These are phyloP conservation scores for Tuctoria greenei DNA, from an alignment of 176 grass and related monocot species.

Conservation along the genomic window DNA sequence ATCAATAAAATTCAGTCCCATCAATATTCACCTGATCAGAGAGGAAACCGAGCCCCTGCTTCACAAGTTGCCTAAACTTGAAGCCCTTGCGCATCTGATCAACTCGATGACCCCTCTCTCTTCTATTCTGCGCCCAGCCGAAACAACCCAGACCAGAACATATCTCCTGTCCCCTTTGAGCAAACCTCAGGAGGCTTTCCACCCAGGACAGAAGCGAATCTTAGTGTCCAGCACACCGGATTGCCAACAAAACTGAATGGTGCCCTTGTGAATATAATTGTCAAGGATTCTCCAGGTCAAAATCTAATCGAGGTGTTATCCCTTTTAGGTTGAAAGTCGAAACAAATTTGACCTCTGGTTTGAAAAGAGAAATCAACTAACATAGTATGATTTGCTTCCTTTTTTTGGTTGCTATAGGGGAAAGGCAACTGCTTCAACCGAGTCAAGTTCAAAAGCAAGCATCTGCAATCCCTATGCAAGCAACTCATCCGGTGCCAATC, in stretches of 20 bases:
- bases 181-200: too few species aligned
- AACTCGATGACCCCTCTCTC: too few species aligned
- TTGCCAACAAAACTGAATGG: not conserved
- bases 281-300: constrained; percentile 35
- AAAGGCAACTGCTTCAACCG: constrained; percentile 3
- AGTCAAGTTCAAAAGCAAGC: constrained; percentile 43
- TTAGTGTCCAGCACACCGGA: too few species aligned
- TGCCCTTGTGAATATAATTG: constrained; percentile 29
- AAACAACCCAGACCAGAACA: too few species aligned
- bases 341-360: not conserved
- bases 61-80: too few species aligned
- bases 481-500: constrained; percentile 32
- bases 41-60: too few species aligned
- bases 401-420: constrained; percentile 12
- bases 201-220: too few species aligned
- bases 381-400: not conserved
- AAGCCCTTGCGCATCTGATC: too few species aligned
- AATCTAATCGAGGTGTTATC: not conserved
- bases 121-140: too few species aligned
- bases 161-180: too few species aligned
- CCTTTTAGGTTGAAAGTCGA: not conserved
- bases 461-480: constrained; percentile 39
- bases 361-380: not conserved
- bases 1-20: too few species aligned
- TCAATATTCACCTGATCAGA: too few species aligned